Percentiles rank a stretch among this genome's conserved stretches.
Evolutionary conservation across 352 stramenopile genomes (phyloP).

Genomic region (Globisporangium acanthophoron): DNA sequence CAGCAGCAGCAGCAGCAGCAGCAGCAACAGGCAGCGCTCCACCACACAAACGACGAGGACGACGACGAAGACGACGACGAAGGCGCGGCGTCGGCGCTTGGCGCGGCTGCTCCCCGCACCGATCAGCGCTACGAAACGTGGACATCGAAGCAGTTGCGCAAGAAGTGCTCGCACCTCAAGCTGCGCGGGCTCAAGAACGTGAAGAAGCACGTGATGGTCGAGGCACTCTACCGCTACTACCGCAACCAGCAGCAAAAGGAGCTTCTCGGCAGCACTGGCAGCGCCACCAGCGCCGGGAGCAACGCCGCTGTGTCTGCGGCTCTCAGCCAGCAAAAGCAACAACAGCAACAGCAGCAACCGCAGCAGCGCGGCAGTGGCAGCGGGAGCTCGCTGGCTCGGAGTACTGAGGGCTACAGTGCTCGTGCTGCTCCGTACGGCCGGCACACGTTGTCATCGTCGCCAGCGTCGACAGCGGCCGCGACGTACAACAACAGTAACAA

Average conservation of each 20-base stretch:
- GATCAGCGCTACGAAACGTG: conserved; percentile 71
- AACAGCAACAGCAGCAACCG: conserved; percentile 11
- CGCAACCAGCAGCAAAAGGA: conserved; percentile 57
- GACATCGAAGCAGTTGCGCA: conserved; percentile 77
- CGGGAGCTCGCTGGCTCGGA: neutral
- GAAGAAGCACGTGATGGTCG: conserved; percentile 85
- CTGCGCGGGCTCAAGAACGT: conserved; percentile 78
- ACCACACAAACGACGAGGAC: conserved; percentile 12
- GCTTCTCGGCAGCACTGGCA: conserved; percentile 7
- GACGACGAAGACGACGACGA: conserved; percentile 13
- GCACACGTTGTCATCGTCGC: neutral
- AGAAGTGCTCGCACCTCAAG: conserved; percentile 79
- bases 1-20: neutral
- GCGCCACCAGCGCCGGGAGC: conserved; percentile 7
- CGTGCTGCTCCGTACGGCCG: conserved; percentile 3
- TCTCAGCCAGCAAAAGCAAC: conserved; percentile 3
- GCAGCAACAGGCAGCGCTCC: conserved; percentile 13
- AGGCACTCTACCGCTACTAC: conserved; percentile 76
- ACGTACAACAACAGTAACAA: conserved; percentile 8
- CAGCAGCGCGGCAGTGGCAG: neutral
- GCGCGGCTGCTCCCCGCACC: conserved; percentile 21
- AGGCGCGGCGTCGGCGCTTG: conserved; percentile 6
- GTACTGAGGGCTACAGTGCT: neutral
- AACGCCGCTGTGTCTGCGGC: neutral
- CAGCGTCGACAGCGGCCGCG: conserved; percentile 2